Conservation (phyloP, 306 rosid species). For the Cyamopsis tetragonoloba region DNA sequence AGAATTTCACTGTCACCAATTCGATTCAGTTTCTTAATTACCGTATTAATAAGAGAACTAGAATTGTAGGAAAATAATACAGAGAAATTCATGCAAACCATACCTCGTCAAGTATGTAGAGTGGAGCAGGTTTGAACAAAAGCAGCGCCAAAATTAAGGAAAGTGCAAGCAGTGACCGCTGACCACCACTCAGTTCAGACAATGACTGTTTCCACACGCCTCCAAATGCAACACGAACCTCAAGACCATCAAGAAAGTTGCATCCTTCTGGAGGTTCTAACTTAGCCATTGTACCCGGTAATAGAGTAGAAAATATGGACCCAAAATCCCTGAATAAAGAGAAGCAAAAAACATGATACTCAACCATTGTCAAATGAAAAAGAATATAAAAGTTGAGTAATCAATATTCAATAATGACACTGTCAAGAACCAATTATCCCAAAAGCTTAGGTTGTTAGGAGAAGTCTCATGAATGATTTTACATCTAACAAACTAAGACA, state of each 20-base stretch:
- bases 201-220: slow-evolving; percentile 96
- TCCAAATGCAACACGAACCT: slow-evolving; percentile 97
- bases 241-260: slow-evolving; percentile 93
- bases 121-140: slow-evolving; percentile 97
- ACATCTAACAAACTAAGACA: not conserved
- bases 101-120: slow-evolving; percentile 95
- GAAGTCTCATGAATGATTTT: not conserved
- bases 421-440: not conserved
- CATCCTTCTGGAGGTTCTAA: slow-evolving; percentile 95
- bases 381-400: not conserved
- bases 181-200: slow-evolving; percentile 98
- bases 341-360: slow-evolving; percentile 1
- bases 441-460: not conserved
- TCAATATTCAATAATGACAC: slow-evolving; percentile 13
- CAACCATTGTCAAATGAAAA: not conserved
- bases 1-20: not conserved
- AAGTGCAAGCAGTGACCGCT: slow-evolving; percentile 94
- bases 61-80: not conserved
- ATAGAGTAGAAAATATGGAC: slow-evolving; percentile 87
- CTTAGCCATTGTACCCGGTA: slow-evolving; percentile 95
- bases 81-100: slow-evolving; percentile 10
- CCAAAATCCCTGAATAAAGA: slow-evolving; percentile 78
- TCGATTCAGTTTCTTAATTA: not conserved
- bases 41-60: not conserved
- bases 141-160: slow-evolving; percentile 91